Evolutionary conservation across 805 yeast genomes (phyloP), one percentile per base, ranked within the genome.

Genomic region (Tetrapisispora arboricola): DNA sequence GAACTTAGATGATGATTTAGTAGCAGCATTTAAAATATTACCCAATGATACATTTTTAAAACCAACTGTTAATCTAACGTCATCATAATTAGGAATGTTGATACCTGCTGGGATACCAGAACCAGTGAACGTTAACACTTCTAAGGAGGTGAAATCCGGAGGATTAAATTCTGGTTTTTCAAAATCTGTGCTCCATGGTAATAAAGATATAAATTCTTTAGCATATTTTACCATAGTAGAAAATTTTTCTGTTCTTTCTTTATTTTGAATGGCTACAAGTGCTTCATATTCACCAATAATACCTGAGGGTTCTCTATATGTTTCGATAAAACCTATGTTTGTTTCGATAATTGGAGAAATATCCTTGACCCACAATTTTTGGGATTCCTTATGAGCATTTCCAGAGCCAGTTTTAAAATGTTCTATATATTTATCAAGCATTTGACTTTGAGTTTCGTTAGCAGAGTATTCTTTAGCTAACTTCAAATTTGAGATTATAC

Each of bases 221-320:
- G 95, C 95, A 44, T 69, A 69, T 16, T 66, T 61, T 20, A 86
- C 95, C 48, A 86, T 68, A 10, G 67, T 67, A 21, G 80, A 76
- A 57, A 86, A 86, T 54, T 84, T 86, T 39, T 74, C 79, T 15
- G 96, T 86, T 46, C 94, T 73, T 47, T 84, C 90, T 56, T 82
- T 80, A 63, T 86, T 85, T 42, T 86, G 94, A 76, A 85, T 82
- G 17, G 95, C 90, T 26, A 86, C 92, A 36, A 86, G 66, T 22
- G 94, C 85, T 65, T 86, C 95, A 90, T 92, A 86, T 62, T 86
- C 96, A 44, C 95, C 96, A 55, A 87, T 74, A 36, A 85, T 84
- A 36, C 95, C 95, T 25, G 88, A 75, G 13, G 95, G 94, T 58
- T 85, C 96, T 61, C 96, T 73, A 65, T 86, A 86, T 22, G 95